Conservation (phyloP, 768 basidiomycete genomes). For the Candolleomyces aberdarensis region DNA sequence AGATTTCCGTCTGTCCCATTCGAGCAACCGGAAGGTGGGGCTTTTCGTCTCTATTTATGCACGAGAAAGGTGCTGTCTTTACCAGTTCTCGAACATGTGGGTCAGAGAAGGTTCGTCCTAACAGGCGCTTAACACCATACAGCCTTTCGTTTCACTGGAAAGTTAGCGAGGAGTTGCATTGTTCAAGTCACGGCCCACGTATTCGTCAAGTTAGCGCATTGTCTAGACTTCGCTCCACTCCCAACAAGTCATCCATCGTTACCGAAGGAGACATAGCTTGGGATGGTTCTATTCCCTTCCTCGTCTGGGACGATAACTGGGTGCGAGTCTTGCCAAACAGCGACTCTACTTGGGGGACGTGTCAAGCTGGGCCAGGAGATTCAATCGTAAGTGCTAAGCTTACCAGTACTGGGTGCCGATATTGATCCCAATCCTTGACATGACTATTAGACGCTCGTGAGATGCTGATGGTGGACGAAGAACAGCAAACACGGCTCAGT, state of each 20-base stretch:
- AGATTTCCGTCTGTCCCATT: not conserved
- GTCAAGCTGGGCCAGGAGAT: no score
- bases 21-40: not conserved
- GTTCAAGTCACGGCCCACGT: not conserved
- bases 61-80: not conserved
- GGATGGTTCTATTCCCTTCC: not conserved
- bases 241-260: not conserved
- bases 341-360: not conserved
- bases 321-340: not conserved
- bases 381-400: not conserved
- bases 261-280: not conserved
- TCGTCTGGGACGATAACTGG: not conserved
- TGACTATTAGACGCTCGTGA: no score
- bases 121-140: not conserved
- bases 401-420: not conserved
- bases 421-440: not conserved
- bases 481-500: not conserved
- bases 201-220: not conserved
- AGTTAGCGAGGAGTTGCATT: not conserved
- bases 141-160: not conserved
- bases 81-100: not conserved
- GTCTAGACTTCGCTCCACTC: not conserved
- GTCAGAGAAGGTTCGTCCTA: not conserved
- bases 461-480: not conserved
- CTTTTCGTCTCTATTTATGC: not conserved